Evolutionary conservation across 306 rosid species (phyloP).

Genomic region (Lathyrus aphaca): DNA sequence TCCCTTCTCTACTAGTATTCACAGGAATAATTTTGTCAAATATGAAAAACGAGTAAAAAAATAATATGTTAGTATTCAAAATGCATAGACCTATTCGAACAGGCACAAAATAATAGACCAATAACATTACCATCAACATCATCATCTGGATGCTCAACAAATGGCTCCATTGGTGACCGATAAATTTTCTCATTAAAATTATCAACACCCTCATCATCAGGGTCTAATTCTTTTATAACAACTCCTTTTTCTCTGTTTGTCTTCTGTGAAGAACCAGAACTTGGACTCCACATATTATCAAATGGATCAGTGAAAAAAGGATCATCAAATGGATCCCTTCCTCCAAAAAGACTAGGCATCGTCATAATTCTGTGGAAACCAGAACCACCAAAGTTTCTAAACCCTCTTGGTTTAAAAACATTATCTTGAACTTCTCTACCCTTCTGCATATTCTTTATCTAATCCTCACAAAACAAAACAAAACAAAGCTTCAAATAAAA

Average conservation of each 20-base stretch:
- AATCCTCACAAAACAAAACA: slow-evolving; percentile 23
- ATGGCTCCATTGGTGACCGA: slow-evolving; percentile 60
- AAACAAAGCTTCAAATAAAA: background rate
- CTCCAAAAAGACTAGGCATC: slow-evolving; percentile 58
- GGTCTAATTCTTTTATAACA: slow-evolving; percentile 61
- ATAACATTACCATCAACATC: slow-evolving; percentile 57
- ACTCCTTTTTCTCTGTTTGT: slow-evolving; percentile 51
- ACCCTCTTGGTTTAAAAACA: slow-evolving; percentile 42
- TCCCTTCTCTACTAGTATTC: slow-evolving; percentile 43
- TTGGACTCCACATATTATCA: slow-evolving; percentile 44
- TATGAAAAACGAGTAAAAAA: background rate
- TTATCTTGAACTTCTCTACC: slow-evolving; percentile 46
- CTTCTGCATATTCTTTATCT: slow-evolving; percentile 54
- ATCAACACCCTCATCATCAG: slow-evolving; percentile 58
- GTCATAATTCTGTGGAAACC: slow-evolving; percentile 49
- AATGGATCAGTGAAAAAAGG: slow-evolving; percentile 71
- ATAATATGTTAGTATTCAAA: no score
- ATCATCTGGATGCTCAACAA: slow-evolving; percentile 81
- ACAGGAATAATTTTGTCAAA: slow-evolving; percentile 20
- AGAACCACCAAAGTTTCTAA: slow-evolving; percentile 47
- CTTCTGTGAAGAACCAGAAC: slow-evolving; percentile 36
- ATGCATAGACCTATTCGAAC: no score
- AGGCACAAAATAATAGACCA: background rate
- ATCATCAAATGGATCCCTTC: slow-evolving; percentile 82
- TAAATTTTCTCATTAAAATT: slow-evolving; percentile 25